A percentile compares a stretch with the other conserved stretches of the same genome.
These are phyloP conservation scores for Metschnikowia cubensis DNA, from an alignment of 805 yeast genomes.

Conservation along the genomic window DNA sequence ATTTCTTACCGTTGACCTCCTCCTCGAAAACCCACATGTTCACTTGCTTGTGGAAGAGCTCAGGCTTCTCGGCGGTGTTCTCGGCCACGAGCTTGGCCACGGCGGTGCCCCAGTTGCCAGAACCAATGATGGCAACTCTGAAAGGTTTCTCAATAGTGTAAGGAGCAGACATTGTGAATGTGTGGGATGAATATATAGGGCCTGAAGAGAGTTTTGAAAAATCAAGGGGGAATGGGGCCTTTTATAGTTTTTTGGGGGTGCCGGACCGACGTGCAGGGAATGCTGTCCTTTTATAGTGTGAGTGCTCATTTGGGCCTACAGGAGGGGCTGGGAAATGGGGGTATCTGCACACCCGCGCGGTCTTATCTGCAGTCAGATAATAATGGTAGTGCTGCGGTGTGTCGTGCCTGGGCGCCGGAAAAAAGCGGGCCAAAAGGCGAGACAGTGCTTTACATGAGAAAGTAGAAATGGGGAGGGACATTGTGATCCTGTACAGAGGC, in stretches of 20 bases:
- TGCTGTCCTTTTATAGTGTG: slow-evolving; percentile 10
- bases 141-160: slow-evolving; percentile 31
- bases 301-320: slow-evolving; percentile 5
- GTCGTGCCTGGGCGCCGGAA: neutral
- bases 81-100: slow-evolving; percentile 45
- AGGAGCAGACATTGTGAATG: slow-evolving; percentile 23
- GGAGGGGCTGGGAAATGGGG: slow-evolving; percentile 1
- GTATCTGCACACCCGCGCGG: slow-evolving; percentile 3
- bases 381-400: neutral
- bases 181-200: too few relatives aligned
- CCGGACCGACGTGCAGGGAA: neutral
- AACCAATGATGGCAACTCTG: slow-evolving; percentile 41
- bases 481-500: neutral
- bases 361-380: neutral
- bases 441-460: neutral
- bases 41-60: slow-evolving; percentile 34
- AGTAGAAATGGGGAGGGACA: too few relatives aligned
- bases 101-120: slow-evolving; percentile 48
- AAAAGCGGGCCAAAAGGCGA: neutral
- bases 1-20: slow-evolving; percentile 36
- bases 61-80: slow-evolving; percentile 38
- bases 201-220: too few relatives aligned
- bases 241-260: neutral
- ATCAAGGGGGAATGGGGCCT: too few relatives aligned
- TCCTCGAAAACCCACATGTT: slow-evolving; percentile 47